Evolutionary conservation across 176 grass and related monocot genomes (phyloP), one percentile per base, ranked within the genome.

Genomic region (Chloris gayana): DNA sequence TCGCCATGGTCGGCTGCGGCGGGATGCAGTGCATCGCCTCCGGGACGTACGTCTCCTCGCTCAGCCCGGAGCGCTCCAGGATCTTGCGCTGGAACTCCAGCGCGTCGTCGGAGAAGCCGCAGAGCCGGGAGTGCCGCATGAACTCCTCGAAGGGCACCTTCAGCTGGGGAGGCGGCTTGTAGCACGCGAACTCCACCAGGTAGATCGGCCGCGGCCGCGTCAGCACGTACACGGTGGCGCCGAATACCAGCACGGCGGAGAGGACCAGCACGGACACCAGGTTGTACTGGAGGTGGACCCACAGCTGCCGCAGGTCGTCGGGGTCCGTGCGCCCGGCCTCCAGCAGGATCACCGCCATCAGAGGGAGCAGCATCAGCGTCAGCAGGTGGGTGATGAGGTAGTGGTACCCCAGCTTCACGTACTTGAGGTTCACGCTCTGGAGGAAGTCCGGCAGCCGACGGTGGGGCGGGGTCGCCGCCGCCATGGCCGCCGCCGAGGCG

Each of bases 351-450:
- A 95, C 93, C 15, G 86, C 96, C 86, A 99, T 93, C 46, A 99
- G 83, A 5, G 96, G 96, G 1, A 99, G 81, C 46, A 99, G 78
- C 58, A 81, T 63, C 12, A 99, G 86, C 21, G 92, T 99, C 18
- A 98, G 72, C 31, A 98, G 80, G 81, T 98, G 92, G 38, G 90
- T 95, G 81, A 98, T 95, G 78, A 98, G 90, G 84, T 93, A 91
- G 82, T 98, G 96, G 84, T 98, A 98, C 17, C 92, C 92, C 63
- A 98, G 74, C 80, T 98, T 98, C 57, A 98, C 96, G 75, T 98
- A 98, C 84, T 98, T 98, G 53, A 98, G 92, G 54, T 98, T 98
- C 53, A 98, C 96, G 81, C 92, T 98, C 90, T 98, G 96, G 81
- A 94, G 88, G 90, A 98, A 95, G 83, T 98, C 96, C 74, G 96